phyloP scores from a whole-genome alignment of 352 stramenopile species.

The Globisporangium perplexum region DNA sequence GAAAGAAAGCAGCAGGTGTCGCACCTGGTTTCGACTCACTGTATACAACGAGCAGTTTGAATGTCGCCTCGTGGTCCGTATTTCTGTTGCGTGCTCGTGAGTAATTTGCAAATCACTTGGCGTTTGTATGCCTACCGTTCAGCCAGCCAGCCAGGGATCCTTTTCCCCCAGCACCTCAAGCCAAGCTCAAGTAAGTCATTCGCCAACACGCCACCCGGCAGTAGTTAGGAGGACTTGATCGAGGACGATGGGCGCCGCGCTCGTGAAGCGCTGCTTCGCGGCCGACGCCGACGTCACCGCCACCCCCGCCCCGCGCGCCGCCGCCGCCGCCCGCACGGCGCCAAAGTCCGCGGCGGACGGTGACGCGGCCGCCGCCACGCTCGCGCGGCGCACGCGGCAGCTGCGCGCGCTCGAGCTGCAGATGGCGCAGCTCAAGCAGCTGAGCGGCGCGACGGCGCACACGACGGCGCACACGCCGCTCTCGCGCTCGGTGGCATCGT shows the following conservation, averaged over 20 bases:
- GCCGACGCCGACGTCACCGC: conserved; percentile 13
- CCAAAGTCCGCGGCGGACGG: background rate
- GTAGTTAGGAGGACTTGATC: background rate
- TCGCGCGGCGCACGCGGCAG: conserved; percentile 7
- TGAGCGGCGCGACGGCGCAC: conserved; percentile 1
- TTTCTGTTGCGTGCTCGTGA: background rate
- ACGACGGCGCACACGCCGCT: conserved; percentile 6
- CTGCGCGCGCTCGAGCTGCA: conserved; percentile 11
- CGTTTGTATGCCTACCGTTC: background rate
- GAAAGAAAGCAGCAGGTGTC: background rate
- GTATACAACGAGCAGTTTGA: background rate
- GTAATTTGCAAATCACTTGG: background rate
- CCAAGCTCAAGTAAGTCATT: background rate
- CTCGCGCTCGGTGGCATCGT: conserved; percentile 11
- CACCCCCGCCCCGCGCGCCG: too few relatives aligned
- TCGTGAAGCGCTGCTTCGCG: conserved; percentile 30
- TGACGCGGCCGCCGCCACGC: background rate
- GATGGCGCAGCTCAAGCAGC: conserved; percentile 10
- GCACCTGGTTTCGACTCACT: background rate
- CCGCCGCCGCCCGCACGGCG: too few relatives aligned
- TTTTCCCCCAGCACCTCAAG: too few relatives aligned
- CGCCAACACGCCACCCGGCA: background rate
- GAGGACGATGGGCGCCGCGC: conserved; percentile 22
- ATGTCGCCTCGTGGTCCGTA: background rate
- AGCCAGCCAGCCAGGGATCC: background rate